These are phyloP conservation scores for Phallus indusiatus DNA, from an alignment of 768 basidiomycete species.

Conservation along the genomic window DNA sequence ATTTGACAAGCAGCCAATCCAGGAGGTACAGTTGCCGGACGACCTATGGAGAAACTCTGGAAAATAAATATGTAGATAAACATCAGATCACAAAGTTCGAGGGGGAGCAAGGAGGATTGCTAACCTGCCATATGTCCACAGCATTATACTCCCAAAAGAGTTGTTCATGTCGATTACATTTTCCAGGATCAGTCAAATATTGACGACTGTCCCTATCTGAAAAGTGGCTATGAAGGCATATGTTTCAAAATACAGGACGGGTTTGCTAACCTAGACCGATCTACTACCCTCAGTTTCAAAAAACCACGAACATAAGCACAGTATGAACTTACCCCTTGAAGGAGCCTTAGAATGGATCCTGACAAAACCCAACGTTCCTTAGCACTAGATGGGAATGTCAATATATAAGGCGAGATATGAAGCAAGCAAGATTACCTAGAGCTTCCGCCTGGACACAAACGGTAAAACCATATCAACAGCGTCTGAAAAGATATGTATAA, in stretches of 20 bases:
- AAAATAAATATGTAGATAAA: no score
- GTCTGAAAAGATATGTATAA: background rate
- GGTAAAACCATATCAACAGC: slow-evolving; percentile 6
- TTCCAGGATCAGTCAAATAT: background rate
- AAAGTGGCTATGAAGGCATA: background rate
- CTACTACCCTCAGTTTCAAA: no score
- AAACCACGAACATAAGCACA: background rate
- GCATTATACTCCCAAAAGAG: slow-evolving; percentile 4
- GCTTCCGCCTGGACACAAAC: slow-evolving; percentile 1
- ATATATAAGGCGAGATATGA: background rate
- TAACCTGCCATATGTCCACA: no score
- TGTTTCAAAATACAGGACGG: background rate
- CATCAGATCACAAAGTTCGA: no score
- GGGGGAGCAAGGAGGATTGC: no score
- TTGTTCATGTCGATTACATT: background rate
- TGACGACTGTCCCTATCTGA: background rate
- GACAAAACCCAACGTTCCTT: slow-evolving; percentile 1
- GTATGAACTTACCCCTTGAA: background rate
- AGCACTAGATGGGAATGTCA: background rate
- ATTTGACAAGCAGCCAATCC: no score
- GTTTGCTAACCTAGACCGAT: no score
- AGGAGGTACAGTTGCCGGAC: no score
- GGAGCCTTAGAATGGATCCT: background rate
- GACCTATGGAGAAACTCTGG: no score
- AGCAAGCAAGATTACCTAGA: background rate